phyloP scores from a whole-genome alignment of 2,329 filamentous ascomycete species.

The Graphilbum ipis-grandicollis region DNA sequence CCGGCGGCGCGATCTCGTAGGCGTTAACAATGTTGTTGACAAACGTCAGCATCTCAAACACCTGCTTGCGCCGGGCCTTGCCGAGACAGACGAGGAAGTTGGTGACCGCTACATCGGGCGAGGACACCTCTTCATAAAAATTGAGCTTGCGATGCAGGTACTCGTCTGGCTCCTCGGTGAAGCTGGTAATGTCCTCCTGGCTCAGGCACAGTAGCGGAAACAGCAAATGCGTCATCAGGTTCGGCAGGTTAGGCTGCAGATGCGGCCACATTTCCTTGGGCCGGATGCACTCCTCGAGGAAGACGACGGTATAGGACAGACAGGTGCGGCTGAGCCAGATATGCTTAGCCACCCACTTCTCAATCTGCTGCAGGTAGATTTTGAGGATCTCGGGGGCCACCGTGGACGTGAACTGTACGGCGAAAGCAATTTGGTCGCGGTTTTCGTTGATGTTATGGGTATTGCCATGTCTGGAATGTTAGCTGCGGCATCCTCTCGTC shows the following conservation, averaged over 20 bases:
- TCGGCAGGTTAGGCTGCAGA: constrained; percentile 83
- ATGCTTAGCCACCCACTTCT: constrained; percentile 92
- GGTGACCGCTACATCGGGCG: constrained; percentile 86
- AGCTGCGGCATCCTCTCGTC: neutral
- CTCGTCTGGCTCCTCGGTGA: constrained; percentile 86
- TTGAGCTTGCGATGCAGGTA: constrained; percentile 96
- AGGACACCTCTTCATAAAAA: constrained; percentile 92
- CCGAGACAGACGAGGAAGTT: constrained; percentile 93
- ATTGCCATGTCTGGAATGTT: constrained; percentile 61
- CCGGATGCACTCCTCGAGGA: constrained; percentile 92
- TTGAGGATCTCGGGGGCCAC: constrained; percentile 95
- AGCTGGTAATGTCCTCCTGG: constrained; percentile 82
- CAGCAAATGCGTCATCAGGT: constrained; percentile 81
- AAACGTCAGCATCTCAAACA: constrained; percentile 84
- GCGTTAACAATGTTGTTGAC: constrained; percentile 90
- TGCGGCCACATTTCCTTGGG: constrained; percentile 95
- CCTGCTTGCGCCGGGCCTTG: constrained; percentile 88
- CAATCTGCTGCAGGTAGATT: constrained; percentile 83
- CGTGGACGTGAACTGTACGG: constrained; percentile 77
- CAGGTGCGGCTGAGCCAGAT: constrained; percentile 90
- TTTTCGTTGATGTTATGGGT: constrained; percentile 56
- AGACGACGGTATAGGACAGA: constrained; percentile 82
- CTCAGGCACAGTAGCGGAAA: constrained; percentile 91
- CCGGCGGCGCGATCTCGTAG: constrained; percentile 69
- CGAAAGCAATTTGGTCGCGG: constrained; percentile 58